These are phyloP conservation scores for Aspergillus biplanus DNA, from an alignment of 495 filamentous ascomycete genomes.

Conservation along the genomic window DNA sequence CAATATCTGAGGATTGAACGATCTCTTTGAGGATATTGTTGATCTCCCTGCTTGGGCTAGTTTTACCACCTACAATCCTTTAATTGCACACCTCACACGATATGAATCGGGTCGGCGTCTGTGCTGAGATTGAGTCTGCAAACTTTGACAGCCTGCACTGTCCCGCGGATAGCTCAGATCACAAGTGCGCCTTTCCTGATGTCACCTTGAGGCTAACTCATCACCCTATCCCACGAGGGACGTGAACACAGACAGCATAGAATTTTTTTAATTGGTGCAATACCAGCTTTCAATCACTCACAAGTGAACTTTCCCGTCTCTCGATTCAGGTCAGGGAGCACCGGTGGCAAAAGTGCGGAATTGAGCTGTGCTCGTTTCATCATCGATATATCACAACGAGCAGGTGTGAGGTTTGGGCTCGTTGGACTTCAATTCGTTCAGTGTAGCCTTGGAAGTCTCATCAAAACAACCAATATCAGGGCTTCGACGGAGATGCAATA, in stretches of 20 bases:
- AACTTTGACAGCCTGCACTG: constrained; percentile 7
- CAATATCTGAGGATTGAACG: neutral
- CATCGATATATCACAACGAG: neutral
- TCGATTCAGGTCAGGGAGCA: neutral
- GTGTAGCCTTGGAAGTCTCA: neutral
- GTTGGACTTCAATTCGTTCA: neutral
- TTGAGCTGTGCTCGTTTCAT: neutral
- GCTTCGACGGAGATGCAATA: neutral
- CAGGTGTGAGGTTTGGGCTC: too few relatives aligned
- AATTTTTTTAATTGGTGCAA: neutral
- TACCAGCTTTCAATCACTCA: neutral
- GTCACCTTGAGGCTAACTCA: constrained; percentile 7
- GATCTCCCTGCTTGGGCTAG: neutral
- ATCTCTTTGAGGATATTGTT: neutral
- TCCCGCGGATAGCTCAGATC: constrained; percentile 5
- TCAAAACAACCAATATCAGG: neutral
- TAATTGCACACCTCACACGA: neutral
- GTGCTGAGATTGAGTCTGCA: constrained; percentile 8
- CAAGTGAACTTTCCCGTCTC: neutral
- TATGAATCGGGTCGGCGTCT: neutral
- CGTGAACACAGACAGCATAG: neutral
- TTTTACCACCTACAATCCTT: neutral
- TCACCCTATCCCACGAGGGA: neutral
- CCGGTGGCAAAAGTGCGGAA: neutral
- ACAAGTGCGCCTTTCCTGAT: constrained; percentile 1